Evolutionary conservation across 1,284 basidiomycete genomes (phyloP), one percentile per base, ranked within the genome.

Genomic region (Porodaedalea pini): DNA sequence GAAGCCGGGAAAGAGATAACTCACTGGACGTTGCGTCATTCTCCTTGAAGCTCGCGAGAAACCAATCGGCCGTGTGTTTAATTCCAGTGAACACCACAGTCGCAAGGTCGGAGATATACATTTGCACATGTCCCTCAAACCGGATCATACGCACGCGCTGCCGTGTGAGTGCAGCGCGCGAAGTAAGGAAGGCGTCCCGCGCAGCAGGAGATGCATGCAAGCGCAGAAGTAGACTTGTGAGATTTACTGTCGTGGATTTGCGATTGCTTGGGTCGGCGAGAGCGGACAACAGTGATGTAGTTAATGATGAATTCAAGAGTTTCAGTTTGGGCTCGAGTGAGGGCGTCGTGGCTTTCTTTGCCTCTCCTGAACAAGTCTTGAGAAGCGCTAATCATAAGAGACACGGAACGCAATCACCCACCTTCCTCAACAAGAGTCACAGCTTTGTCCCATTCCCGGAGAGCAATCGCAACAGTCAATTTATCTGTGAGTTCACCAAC

Each of bases 11-110:
- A 34, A 39, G 21, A 43, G 1, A 51, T 62, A 53, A 1, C 90
- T 64, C 65, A 94, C 93, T 82, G 56, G 92, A 95, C 0, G 95
- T 91, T 67, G 94, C 92, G 61, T 91, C 86, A 67, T 94, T 94
- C 70, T 98, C 95, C 70, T 88, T 92, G 73, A 98, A 99, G 49
- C 93, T 95, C 1, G 87, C 87, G 68, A 98, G 80, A 71, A 94
- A 99, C 97, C 96, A 99, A 71, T 99, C 96, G 40, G 91, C 91
- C 1, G 95, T 98, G 68, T 99, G 92, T 69, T 94, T 94, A 71
- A 96, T 88, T 5, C 89, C 83, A 0, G 91, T 94, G 66, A 96
- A 96, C 60, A 88, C 81, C 0, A 96, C 88, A 54, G 92, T 78
- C 0, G 90, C 83, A 40, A 96, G 75, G 66, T 94, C 89, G 15